A percentile compares a stretch with the other conserved stretches of the same genome.
phyloP scores from a whole-genome alignment of 23 red algal genomes.

The Agarophyton chilense region DNA sequence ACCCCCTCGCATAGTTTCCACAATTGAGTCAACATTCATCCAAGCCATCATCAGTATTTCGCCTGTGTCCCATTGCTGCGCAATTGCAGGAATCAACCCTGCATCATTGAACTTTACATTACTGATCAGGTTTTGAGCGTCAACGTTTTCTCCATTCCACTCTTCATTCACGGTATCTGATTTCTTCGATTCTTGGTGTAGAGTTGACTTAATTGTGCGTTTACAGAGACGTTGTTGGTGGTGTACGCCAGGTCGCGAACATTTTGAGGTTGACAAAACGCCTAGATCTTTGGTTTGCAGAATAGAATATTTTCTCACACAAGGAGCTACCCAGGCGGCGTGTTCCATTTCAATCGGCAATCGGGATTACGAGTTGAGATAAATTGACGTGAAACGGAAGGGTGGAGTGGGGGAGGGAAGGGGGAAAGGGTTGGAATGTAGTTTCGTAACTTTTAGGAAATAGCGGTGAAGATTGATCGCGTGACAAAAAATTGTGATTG shows the following conservation, averaged over 20 bases:
- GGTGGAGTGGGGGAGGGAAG: too few species aligned
- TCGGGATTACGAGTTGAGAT: too few species aligned
- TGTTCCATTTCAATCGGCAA: not conserved
- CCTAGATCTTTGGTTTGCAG: too few species aligned
- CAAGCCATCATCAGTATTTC: constrained; percentile 97
- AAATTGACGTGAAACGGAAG: too few species aligned
- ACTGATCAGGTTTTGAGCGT: constrained; percentile 22
- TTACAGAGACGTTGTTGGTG: not conserved
- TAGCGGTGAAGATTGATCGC: too few species aligned
- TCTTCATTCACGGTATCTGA: not conserved
- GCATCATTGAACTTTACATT: constrained; percentile 67
- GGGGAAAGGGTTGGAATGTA: too few species aligned
- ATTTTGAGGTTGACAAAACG: not conserved
- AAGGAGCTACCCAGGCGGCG: not conserved
- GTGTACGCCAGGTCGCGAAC: not conserved
- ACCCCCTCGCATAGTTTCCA: constrained; percentile 76
- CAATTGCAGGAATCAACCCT: constrained; percentile 89
- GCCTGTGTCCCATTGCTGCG: constrained; percentile 85
- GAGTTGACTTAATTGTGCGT: not conserved
- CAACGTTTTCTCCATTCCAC: constrained; percentile 32
- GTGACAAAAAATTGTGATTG: too few species aligned
- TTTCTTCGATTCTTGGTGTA: not conserved
- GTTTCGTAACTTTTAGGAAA: too few species aligned
- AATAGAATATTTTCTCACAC: not conserved
- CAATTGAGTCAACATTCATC: constrained; percentile 84